phyloP scores from a whole-genome alignment of 1,284 basidiomycete species.

The Wallemia ichthyophaga region DNA sequence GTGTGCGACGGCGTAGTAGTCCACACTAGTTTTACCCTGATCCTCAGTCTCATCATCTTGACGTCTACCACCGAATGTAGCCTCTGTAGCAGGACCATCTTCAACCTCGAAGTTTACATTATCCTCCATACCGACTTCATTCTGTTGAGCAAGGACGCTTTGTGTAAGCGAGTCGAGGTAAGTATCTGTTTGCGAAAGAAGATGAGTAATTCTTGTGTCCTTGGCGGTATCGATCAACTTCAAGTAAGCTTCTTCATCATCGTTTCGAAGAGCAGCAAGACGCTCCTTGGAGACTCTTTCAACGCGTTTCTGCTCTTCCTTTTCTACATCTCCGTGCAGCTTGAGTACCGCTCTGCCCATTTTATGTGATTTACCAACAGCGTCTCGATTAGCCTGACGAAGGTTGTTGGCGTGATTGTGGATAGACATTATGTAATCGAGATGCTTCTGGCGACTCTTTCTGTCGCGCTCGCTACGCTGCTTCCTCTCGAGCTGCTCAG shows the following conservation, averaged over 20 bases:
- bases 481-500: constrained; percentile 66
- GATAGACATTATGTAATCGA: constrained; percentile 73
- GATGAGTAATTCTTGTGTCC: constrained; percentile 92
- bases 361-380: constrained; percentile 17
- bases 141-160: constrained; percentile 81
- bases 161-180: constrained; percentile 88
- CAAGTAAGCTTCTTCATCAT: constrained; percentile 98
- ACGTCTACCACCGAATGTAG: constrained; percentile 60
- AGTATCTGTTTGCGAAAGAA: constrained; percentile 72
- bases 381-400: constrained; percentile 30
- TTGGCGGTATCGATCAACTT: constrained; percentile 98
- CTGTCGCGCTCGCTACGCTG: constrained; percentile 78
- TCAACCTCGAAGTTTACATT: constrained; percentile 24
- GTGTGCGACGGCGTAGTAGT: constrained; percentile 94
- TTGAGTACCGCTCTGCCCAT: constrained; percentile 15
- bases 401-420: constrained; percentile 51
- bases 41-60: constrained; percentile 29
- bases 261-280: constrained; percentile 86
- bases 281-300: constrained; percentile 92
- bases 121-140: constrained; percentile 24
- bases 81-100: constrained; percentile 48
- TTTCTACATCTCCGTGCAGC: constrained; percentile 18
- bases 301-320: constrained; percentile 30
- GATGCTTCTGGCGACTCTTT: constrained; percentile 81
- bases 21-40: constrained; percentile 29